phyloP scores from a whole-genome alignment of 345 rosid species.

The Dovyalis caffra region DNA sequence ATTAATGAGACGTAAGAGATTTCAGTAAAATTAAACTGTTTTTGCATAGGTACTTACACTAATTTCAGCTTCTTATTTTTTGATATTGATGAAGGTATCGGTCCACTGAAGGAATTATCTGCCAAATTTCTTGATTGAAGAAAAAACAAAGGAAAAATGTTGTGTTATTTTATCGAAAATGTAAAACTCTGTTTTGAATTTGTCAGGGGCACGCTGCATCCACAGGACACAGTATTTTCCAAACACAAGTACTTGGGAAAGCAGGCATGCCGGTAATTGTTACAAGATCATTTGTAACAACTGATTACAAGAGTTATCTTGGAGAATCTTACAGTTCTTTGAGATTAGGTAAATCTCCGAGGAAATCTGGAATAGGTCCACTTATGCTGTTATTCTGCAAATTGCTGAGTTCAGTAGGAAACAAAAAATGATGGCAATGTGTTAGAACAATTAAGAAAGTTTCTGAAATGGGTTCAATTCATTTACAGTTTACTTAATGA shows the following conservation, averaged over 20 bases:
- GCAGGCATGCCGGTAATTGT: background rate
- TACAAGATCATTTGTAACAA: background rate
- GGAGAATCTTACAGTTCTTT: constrained; percentile 18
- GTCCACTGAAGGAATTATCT: constrained; percentile 19
- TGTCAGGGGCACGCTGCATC: background rate
- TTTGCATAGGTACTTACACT: constrained; percentile 24
- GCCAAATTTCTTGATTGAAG: constrained; percentile 20
- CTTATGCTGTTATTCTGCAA: constrained; percentile 21
- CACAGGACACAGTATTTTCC: background rate
- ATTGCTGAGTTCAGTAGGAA: constrained; percentile 8
- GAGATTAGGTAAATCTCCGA: constrained; percentile 14
- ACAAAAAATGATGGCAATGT: background rate
- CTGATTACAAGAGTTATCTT: background rate
- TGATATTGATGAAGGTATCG: constrained; percentile 22
- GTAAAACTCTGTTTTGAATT: background rate
- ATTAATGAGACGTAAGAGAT: background rate
- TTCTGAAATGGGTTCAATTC: background rate
- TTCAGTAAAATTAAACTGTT: background rate
- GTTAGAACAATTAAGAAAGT: background rate
- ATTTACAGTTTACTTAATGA: background rate
- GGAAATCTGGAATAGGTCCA: constrained; percentile 28
- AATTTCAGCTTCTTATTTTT: constrained; percentile 17
- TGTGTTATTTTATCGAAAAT: background rate
- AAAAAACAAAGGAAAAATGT: background rate
- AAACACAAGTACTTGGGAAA: background rate